Evolutionary conservation across 768 basidiomycete species (phyloP), one percentile per base, ranked within the genome.

Genomic region (Leccinum olivaceopallidum): DNA sequence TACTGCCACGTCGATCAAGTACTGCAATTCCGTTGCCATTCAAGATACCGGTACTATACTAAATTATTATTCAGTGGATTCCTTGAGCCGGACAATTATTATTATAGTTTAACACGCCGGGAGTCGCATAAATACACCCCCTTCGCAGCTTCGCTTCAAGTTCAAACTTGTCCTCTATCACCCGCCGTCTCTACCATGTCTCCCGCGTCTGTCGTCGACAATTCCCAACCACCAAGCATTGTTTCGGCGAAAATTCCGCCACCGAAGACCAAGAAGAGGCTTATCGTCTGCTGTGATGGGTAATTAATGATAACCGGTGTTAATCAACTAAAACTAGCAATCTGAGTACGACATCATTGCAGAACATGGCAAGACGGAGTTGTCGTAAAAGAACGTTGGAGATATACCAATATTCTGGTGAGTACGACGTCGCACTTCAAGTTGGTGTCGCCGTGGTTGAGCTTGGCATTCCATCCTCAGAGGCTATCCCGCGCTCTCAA

Each of bases 241-340:
- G 7, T 52, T 7, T 50, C 53, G 5, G 62, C 52, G 6, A 56
- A 56, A 42, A 37, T 6, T 34, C 18, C 37, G 6, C 56, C 39
- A 63, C 10, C 63, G 12, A 47, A 47, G 44, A 47, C 10, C 65
- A 79, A 75, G 61, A 89, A 89, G 67, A 78, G 89, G 56, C 82
- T 91, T 53, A 78, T 89, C 30, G 79, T 91, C 39, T 90, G 88
- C 65, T 91, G 89, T 63, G 89, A 91, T 67, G 89, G 89, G 89
- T 86, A 60, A 65, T 82, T 71, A 48, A 18, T 16, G 34, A 13
- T 18, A 24, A 37, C 57, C 16, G 36, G 20, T 39, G 14, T 30
- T 22, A 14, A 20, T 39, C n/a, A 24, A 32, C 48, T 51, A 56
- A 18, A 42, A 26, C 18, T 14, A 37, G 55, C 55, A 48, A 22